These are phyloP conservation scores for Sambucus nigra DNA, from an alignment of 129 eudicot species.

Conservation along the genomic window DNA sequence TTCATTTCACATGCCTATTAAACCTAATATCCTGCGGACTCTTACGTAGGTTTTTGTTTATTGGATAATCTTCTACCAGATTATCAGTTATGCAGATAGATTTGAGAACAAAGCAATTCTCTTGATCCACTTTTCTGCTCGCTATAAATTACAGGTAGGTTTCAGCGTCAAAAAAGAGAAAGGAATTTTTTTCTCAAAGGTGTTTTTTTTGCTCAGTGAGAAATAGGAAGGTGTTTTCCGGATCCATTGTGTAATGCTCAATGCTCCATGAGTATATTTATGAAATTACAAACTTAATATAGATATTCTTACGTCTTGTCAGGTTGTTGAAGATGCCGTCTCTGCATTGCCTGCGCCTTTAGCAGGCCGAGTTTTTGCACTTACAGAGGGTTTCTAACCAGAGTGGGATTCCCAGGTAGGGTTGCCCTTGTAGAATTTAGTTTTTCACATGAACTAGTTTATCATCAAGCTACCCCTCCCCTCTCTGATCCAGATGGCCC, in stretches of 20 bases:
- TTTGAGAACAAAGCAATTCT: conserved; percentile 95
- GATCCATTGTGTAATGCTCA: too few species aligned
- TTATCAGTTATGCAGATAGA: conserved; percentile 44
- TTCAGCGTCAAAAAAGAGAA: not conserved
- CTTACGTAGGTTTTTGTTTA: not conserved
- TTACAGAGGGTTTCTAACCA: conserved; percentile 67
- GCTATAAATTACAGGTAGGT: conserved; percentile 82
- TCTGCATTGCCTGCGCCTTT: conserved; percentile 54
- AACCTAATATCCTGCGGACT: not conserved
- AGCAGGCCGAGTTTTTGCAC: conserved; percentile 82
- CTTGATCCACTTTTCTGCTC: conserved; percentile 92
- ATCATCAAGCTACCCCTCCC: too few species aligned
- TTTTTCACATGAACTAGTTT: too few species aligned
- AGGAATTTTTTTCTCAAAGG: too few species aligned
- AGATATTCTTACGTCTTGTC: conserved; percentile 12
- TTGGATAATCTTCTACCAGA: conserved; percentile 37
- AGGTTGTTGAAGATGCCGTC: conserved; percentile 75
- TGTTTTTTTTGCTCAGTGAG: too few species aligned
- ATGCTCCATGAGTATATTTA: too few species aligned
- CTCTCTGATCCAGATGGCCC: too few species aligned
- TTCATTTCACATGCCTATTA: not conserved
- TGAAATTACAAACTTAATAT: too few species aligned
- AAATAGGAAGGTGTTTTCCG: too few species aligned
- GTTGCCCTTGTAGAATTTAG: too few species aligned
- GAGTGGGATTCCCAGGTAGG: too few species aligned